phyloP scores from a whole-genome alignment of 352 stramenopile genomes.

The Elongisporangium prolatum region DNA sequence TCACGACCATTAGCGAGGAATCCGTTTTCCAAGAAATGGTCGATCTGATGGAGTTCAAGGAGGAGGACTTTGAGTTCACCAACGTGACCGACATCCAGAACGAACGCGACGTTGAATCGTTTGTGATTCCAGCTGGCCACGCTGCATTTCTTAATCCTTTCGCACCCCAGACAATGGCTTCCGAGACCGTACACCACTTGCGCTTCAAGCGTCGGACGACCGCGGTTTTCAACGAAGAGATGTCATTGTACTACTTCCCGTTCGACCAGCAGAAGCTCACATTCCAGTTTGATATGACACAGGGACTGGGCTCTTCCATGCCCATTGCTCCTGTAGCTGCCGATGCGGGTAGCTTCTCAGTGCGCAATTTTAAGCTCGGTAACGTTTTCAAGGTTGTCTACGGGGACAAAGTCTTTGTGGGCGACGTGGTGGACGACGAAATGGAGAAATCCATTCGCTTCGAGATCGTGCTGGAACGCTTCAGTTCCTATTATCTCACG shows the following conservation, averaged over 20 bases:
- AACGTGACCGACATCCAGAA: constrained; percentile 21
- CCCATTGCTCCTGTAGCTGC: constrained; percentile 7
- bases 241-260: constrained; percentile 29
- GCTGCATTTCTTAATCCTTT: constrained; percentile 8
- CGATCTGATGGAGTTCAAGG: constrained; percentile 24
- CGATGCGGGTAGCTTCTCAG: constrained; percentile 17
- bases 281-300: constrained; percentile 20
- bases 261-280: constrained; percentile 39
- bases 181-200: constrained; percentile 8
- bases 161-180: neutral
- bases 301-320: constrained; percentile 12
- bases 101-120: constrained; percentile 1
- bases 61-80: constrained; percentile 22
- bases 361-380: constrained; percentile 26
- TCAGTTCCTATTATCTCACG: constrained; percentile 28
- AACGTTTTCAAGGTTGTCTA: constrained; percentile 30
- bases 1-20: constrained; percentile 29
- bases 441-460: constrained; percentile 22
- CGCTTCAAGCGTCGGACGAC: constrained; percentile 18
- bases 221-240: constrained; percentile 33
- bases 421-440: constrained; percentile 15
- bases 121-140: neutral
- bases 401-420: constrained; percentile 27
- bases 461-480: constrained; percentile 31
- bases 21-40: constrained; percentile 21